phyloP scores from a whole-genome alignment of 148 eudicot genomes.

The Fagopyrum tataricum region DNA sequence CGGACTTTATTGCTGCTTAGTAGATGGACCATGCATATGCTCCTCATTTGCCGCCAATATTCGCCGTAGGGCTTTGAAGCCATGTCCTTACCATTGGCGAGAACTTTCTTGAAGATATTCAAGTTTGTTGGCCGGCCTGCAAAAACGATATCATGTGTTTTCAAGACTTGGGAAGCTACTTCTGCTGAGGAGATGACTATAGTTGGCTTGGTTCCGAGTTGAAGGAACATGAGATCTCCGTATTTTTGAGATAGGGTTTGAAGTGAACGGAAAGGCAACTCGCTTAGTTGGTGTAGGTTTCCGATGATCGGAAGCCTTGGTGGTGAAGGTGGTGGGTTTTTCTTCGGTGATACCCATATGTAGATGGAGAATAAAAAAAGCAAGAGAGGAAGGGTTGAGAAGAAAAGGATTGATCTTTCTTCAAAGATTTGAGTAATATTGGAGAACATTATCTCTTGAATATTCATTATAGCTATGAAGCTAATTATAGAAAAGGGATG shows the following conservation, averaged over 20 bases:
- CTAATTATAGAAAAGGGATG: no score
- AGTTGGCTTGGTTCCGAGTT: slow-evolving; percentile 18
- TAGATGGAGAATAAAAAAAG: neutral
- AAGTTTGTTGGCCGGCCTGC: slow-evolving; percentile 15
- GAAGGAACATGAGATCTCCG: slow-evolving; percentile 20
- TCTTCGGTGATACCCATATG: slow-evolving; percentile 1
- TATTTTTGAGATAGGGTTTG: slow-evolving; percentile 13
- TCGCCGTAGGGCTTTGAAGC: slow-evolving; percentile 17
- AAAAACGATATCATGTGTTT: slow-evolving; percentile 15
- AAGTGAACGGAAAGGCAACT: slow-evolving; percentile 22
- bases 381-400: neutral
- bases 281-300: slow-evolving; percentile 19
- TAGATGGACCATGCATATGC: slow-evolving; percentile 5
- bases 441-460: neutral
- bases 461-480: no score
- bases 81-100: slow-evolving; percentile 18
- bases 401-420: neutral
- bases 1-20: slow-evolving; percentile 17
- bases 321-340: slow-evolving; percentile 21
- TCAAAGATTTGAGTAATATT: neutral
- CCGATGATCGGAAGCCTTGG: slow-evolving; percentile 14
- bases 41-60: slow-evolving; percentile 16
- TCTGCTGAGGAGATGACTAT: slow-evolving; percentile 19
- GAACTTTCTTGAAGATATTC: neutral
- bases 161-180: slow-evolving; percentile 18